Base-by-base conservation (phyloP, 495 filamentous ascomycete genomes). In the Podospora pseudocomata region DNA sequence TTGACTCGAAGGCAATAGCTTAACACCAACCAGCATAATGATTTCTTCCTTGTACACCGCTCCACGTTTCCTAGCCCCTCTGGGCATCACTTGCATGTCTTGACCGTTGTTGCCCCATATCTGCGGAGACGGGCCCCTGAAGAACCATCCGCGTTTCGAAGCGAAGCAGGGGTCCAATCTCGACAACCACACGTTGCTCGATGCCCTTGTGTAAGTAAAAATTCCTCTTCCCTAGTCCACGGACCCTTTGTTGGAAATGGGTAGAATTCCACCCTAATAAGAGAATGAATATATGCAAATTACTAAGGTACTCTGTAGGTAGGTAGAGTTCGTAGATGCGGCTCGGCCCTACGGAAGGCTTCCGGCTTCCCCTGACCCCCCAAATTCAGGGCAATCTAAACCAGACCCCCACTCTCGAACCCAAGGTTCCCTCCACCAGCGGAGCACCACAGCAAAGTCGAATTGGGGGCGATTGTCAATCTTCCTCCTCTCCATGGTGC, bases 41-140 rank as follows among this genome's bases (percentile, higher is more conserved):
- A 23, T 23, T 1, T 23, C 20, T 23, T 23, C n/a, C 23, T 5
- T 58, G 56, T 20, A 7, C 56, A 20, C 23, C 19, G 56, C 56
- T 58, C 56, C 56, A 58, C 23, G 56, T 58, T 58, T 20, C 56
- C 18, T 58, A 58, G 56, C 56, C 56, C 4, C 23, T 58, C 56
- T 20, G 23, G 56, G 56, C n/a, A 58, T 58, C n/a, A 58, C 56
- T 27, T 27, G 56, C 56, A 20, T 58, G 3, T 58, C n/a, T 27
- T 20, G 0, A 11, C 23, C n/a, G 56, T 20, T 58, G 19, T 9
- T 58, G 56, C 23, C 23, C 23, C n/a, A 18, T 27, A 20, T 58
- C 23, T 58, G 56, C 0, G 19, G 56, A 20, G 56, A 27, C 56
- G 56, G 23, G 19, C n/a, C 23, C 20, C 11, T n/a, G 56, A 11